Evolutionary conservation across 106 monocot genomes (phyloP), one percentile per base, ranked within the genome.

Genomic region (Apostasia ramifera): DNA sequence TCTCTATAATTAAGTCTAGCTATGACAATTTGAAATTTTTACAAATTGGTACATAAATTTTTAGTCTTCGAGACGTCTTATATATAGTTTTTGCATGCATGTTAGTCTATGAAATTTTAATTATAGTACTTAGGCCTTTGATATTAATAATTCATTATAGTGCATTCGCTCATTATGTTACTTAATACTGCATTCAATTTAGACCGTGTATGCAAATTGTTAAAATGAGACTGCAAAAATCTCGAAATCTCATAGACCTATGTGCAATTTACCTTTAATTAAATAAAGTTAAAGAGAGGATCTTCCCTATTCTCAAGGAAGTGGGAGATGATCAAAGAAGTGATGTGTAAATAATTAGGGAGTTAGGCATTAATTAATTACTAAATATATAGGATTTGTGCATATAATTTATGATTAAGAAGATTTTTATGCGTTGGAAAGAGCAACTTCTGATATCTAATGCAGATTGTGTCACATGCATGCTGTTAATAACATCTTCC

Each of bases 341-440:
- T 3, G 2, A 2, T 13, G 55, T 14, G 13, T 26, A 56, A 56
- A 56, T 15, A 56, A 56, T 15, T 56, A 26, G 55, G 4, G 5
- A 55, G 15, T 2, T 9, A 53, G 15, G 5, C 13, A 55, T 2
- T 9, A 53, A 53, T 53, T 53, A 53, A 8, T 10, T 10, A 53
- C 8, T 5, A 53, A 53, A 7, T 37, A 26, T 57, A 15, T 15
- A 15, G 5, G 15, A 57, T 57, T 57, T 8, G 2, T n/a, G 14
- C 57, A 57, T 40, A 8, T 40, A 59, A 39, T 5, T 6, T 8
- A 40, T 7, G 59, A 6, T 8, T 40, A 5, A 7, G 40, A 59
- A 59, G 5, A 59, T 59, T 40, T 59, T 40, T 37, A 59, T 59
- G 59, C 59, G 40, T 39, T 59, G 39, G 59, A 59, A 59, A 59